These are phyloP conservation scores for Saturnispora gosingensis DNA, from an alignment of 805 yeast genomes.

Conservation along the genomic window DNA sequence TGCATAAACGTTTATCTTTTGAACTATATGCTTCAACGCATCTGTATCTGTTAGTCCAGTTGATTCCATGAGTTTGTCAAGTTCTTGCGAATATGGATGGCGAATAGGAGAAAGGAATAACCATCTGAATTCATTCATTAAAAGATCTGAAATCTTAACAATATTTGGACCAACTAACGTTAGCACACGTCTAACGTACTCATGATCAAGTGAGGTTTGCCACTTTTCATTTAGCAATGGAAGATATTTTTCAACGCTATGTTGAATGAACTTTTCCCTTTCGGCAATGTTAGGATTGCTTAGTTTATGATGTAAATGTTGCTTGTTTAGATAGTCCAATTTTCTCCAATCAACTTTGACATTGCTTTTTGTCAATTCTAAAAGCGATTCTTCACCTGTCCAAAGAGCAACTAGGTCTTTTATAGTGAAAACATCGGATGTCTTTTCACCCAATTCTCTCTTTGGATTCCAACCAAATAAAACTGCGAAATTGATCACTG, in stretches of 20 bases:
- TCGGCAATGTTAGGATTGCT: slow-evolving; percentile 11
- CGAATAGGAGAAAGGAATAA: neutral
- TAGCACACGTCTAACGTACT: slow-evolving; percentile 28
- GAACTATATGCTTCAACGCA: slow-evolving; percentile 3
- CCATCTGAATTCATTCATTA: slow-evolving; percentile 6
- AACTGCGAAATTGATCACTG: slow-evolving; percentile 78
- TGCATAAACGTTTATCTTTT: neutral
- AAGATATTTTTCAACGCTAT: slow-evolving; percentile 26
- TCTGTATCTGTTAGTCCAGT: neutral
- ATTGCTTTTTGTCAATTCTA: slow-evolving; percentile 82
- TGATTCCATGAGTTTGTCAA: neutral
- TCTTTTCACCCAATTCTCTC: slow-evolving; percentile 38
- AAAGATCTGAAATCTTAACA: slow-evolving; percentile 28
- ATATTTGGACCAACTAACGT: slow-evolving; percentile 39
- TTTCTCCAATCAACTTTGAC: slow-evolving; percentile 83
- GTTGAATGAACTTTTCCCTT: slow-evolving; percentile 27
- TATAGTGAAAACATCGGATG: slow-evolving; percentile 44
- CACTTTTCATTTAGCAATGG: slow-evolving; percentile 12
- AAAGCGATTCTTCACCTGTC: slow-evolving; percentile 31
- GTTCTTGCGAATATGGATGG: neutral
- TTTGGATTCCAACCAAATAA: slow-evolving; percentile 94
- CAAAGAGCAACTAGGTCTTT: slow-evolving; percentile 47
- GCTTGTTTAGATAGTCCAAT: slow-evolving; percentile 67
- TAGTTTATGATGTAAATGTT: slow-evolving; percentile 43
- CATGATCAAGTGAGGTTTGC: slow-evolving; percentile 1